Evolutionary conservation across 1,139 yeast genomes (phyloP), one percentile per base, ranked within the genome.

Genomic region (Kodamaea sp.): DNA sequence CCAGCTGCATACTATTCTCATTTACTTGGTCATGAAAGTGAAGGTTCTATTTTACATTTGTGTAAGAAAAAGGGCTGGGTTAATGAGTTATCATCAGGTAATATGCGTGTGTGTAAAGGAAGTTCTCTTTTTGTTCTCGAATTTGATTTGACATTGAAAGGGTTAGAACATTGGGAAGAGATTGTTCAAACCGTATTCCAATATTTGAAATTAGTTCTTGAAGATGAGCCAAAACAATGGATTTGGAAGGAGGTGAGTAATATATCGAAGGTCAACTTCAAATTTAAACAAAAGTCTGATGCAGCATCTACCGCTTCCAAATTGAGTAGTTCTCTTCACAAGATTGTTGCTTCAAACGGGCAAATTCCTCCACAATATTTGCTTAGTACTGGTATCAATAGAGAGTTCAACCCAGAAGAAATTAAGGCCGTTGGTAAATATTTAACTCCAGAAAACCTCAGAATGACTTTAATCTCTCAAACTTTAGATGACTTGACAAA

Each of bases 1-100:
- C 95, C 97, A 0, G 72, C 77, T 8, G 77, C 73, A 38, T 85
- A 88, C 58, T 75, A 70, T 49, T 78, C 92, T 23, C 97, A 90
- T 58, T 68, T 92, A 41, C 64, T 92, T 40, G 97, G 98, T 27
- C 97, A 92, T 58, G 97, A 92, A 64, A 87, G 88, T 39, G 72
- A 80, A 38, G 97, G 97, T 1, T 87, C 96, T 1, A 62, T 92
- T 11, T 69, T 87, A 29, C 75, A 81, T 39, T 74, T 71, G 48
- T 73, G 90, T 47, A 90, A 89, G 62, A 63, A 67, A 31, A 67
- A 75, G 46, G 86, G 92, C 8, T 87, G 92, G 88, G 95, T 89
- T 5, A 84, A 78, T 46, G 82, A 78, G 10, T 71, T 92, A 38
- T 78, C 88, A 27, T 81, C 92, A 26, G 96, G 96, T 7, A 75